Conservation (phyloP, 306 rosid species). For the Ceratonia siliqua region DNA sequence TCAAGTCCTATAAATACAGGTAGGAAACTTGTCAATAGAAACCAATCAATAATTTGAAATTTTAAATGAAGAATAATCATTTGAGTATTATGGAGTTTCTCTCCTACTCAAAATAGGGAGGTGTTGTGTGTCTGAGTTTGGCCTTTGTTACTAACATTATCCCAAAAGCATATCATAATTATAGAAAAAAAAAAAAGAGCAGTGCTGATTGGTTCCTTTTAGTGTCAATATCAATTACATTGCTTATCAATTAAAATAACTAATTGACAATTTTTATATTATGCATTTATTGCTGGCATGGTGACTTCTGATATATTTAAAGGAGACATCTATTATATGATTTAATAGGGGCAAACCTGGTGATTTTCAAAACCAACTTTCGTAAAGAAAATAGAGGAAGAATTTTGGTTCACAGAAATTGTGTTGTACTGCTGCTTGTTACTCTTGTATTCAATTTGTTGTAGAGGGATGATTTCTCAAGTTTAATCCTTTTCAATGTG, state of each 20-base stretch:
- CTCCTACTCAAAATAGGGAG: too few species aligned
- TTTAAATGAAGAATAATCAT: too few species aligned
- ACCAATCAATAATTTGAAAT: too few species aligned
- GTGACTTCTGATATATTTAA: neutral
- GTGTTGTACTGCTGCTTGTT: neutral
- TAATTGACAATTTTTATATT: neutral
- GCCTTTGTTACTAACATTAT: constrained; percentile 16
- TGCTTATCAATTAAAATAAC: neutral
- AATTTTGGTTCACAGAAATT: neutral
- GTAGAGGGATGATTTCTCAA: neutral
- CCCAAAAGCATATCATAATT: neutral
- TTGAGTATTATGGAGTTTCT: too few species aligned
- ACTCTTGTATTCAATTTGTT: constrained; percentile 22
- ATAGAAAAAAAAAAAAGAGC: constrained; percentile 8
- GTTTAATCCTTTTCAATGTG: constrained; percentile 32
- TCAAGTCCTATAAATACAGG: too few species aligned
- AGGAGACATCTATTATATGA: neutral
- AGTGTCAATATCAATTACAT: constrained; percentile 5
- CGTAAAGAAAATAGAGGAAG: constrained; percentile 18
- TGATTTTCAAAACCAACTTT: constrained; percentile 5
- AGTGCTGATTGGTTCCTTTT: constrained; percentile 9
- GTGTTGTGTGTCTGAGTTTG: too few species aligned
- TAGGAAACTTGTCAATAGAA: too few species aligned
- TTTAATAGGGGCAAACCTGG: neutral
- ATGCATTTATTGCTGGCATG: constrained; percentile 5